phyloP scores from a whole-genome alignment of 2,329 filamentous ascomycete species.

The Cytospora paraplurivora region DNA sequence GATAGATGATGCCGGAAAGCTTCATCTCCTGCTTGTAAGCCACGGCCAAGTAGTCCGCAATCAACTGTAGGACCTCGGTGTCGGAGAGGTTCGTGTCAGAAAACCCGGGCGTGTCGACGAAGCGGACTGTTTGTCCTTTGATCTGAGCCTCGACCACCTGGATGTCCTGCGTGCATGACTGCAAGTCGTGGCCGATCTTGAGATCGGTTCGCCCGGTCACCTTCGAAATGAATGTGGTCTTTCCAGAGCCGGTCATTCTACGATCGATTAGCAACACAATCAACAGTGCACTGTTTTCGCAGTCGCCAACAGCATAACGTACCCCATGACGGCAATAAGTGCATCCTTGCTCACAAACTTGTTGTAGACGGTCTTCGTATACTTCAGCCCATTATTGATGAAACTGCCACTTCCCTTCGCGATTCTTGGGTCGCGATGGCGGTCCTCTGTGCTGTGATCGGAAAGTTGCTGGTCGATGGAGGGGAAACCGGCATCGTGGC shows the following conservation, averaged over 20 bases:
- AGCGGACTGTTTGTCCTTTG: conserved; percentile 35
- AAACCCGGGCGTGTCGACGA: conserved; percentile 52
- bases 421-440: not conserved
- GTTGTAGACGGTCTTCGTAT: conserved; percentile 24
- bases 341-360: conserved; percentile 29
- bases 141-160: conserved; percentile 36
- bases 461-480: not conserved
- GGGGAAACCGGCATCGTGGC: not conserved
- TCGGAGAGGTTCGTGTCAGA: conserved; percentile 48
- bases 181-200: conserved; percentile 39
- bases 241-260: conserved; percentile 43
- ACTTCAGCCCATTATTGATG: conserved; percentile 22
- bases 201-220: conserved; percentile 38
- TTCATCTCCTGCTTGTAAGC: conserved; percentile 38
- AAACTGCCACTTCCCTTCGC: conserved; percentile 8
- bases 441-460: not conserved
- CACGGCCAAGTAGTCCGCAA: conserved; percentile 42
- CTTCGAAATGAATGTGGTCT: conserved; percentile 42
- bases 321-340: conserved; percentile 34
- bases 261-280: not conserved
- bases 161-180: conserved; percentile 38
- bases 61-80: conserved; percentile 46
- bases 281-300: not conserved
- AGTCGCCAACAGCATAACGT: not conserved
- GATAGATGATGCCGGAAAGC: conserved; percentile 48